Evolutionary conservation across 2,329 filamentous ascomycete species (phyloP), one percentile per base, ranked within the genome.

Genomic region (Fusarium keratoplasticum): DNA sequence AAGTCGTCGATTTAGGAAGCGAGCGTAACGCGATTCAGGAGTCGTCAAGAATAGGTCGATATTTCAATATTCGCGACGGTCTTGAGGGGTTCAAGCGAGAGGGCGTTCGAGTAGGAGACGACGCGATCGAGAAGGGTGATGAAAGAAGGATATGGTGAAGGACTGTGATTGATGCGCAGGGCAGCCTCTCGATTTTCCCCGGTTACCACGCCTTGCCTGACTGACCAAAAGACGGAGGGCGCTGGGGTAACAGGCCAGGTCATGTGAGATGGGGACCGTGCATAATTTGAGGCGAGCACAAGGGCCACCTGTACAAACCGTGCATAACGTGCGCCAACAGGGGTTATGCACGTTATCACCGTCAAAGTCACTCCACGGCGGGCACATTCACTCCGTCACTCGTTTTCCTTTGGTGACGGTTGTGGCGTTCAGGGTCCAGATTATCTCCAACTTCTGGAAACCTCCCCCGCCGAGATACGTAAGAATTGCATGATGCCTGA

Each of bases 251-350:
- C 61, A 65, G 69, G 69, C 69, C 52, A 69, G 78, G 78, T 82
- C 81, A 82, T 81, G 78, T 81, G 80, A 81, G 40, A 50, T 63
- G 54, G 76, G 64, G 40, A 33, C 35, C 4, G 70, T 64, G 81
- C 80, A 81, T 77, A 74, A 75, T 50, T 50, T 27, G 44, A 35
- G 70, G 69, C n/a, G 18, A 52, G 64, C 62, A 61, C 18, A 60
- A 67, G 60, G 2, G 29, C n/a, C 35, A 36, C 42, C 31, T 50
- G 40, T 36, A 35, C 33, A 59, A 44, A 22, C 38, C 3, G 18
- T 42, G 40, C 70, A 64, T 27, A 71, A 55, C 20, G 35, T 33
- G 44, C 35, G 22, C 50, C 57, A 64, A 58, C 9, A 50, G 14
- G 42, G 11, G 29, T 58, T 55, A 61, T 60, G 55, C 50, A 59